phyloP scores from a whole-genome alignment of 768 basidiomycete genomes.

The Amyloporia xantha region DNA sequence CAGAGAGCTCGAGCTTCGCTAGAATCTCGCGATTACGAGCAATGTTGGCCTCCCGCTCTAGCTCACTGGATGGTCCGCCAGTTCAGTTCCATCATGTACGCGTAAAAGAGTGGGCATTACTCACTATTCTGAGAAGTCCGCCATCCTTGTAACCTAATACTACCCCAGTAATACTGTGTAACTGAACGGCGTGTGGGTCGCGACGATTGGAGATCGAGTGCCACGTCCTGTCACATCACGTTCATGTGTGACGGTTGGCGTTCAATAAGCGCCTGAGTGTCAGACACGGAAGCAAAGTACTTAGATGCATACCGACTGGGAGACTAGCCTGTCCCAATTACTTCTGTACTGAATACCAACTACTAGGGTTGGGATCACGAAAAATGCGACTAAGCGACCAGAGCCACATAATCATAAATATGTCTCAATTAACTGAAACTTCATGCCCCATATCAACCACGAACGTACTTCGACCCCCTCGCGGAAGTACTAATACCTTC shows the following conservation, averaged over 20 bases:
- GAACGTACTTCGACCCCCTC: conserved; percentile 77
- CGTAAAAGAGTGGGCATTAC: neutral
- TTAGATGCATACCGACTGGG: neutral
- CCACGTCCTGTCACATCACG: conserved; percentile 11
- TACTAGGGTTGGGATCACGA: too few species aligned
- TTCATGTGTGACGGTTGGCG: conserved; percentile 13
- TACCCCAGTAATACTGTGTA: too few species aligned
- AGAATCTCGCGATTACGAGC: conserved; percentile 73
- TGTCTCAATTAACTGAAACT: too few species aligned
- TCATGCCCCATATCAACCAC: conserved; percentile 61
- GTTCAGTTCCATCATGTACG: neutral
- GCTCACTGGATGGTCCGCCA: conserved; percentile 41
- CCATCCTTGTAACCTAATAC: too few species aligned
- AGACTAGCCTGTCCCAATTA: too few species aligned
- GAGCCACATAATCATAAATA: too few species aligned
- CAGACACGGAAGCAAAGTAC: neutral
- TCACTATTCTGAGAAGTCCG: conserved; percentile 16
- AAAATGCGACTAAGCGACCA: too few species aligned
- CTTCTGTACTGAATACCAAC: too few species aligned
- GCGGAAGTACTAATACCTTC: conserved; percentile 72
- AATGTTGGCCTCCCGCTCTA: conserved; percentile 75
- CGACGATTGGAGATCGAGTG: neutral
- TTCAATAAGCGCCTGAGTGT: neutral
- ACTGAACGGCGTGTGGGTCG: too few species aligned
- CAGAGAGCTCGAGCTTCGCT: conserved; percentile 54